Evolutionary conservation across 495 filamentous ascomycete genomes (phyloP).

Genomic region (Hypoxylon subgilvum): DNA sequence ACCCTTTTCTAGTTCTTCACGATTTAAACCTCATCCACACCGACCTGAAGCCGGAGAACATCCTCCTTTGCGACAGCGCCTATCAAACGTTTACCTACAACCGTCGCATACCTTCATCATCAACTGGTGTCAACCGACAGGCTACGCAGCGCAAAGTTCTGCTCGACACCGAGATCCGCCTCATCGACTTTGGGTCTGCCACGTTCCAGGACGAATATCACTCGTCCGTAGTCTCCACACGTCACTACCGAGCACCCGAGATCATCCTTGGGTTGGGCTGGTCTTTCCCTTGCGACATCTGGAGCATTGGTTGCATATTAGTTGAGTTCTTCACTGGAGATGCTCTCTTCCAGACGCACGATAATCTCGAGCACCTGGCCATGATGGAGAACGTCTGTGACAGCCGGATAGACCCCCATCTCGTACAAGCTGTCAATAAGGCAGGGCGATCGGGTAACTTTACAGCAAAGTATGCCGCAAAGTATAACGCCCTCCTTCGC

Average conservation of each 20-base stretch:
- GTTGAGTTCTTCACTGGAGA: conserved; percentile 99
- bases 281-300: conserved; percentile 98
- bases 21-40: conserved; percentile 98
- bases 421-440: conserved; percentile 77
- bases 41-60: conserved; percentile 97
- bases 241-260: conserved; percentile 95
- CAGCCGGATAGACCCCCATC: conserved; percentile 70
- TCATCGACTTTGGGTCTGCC: conserved; percentile 97
- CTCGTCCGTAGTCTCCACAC: conserved; percentile 93
- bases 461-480: conserved; percentile 84
- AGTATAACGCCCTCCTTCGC: not conserved
- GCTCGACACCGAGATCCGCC: conserved; percentile 91
- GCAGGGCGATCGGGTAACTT: conserved; percentile 72
- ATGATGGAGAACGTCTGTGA: conserved; percentile 97
- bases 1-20: conserved; percentile 74
- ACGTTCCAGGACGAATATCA: conserved; percentile 99
- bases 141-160: conserved; percentile 87
- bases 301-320: conserved; percentile 98
- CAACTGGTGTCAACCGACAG: conserved; percentile 72
- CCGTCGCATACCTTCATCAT: conserved; percentile 90
- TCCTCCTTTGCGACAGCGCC: conserved; percentile 83
- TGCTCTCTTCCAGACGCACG: conserved; percentile 96
- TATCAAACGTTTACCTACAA: conserved; percentile 99
- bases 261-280: conserved; percentile 96
- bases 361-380: conserved; percentile 96